Evolutionary conservation across 2,329 filamentous ascomycete species (phyloP).

Genomic region (Diaporthe longicolla): DNA sequence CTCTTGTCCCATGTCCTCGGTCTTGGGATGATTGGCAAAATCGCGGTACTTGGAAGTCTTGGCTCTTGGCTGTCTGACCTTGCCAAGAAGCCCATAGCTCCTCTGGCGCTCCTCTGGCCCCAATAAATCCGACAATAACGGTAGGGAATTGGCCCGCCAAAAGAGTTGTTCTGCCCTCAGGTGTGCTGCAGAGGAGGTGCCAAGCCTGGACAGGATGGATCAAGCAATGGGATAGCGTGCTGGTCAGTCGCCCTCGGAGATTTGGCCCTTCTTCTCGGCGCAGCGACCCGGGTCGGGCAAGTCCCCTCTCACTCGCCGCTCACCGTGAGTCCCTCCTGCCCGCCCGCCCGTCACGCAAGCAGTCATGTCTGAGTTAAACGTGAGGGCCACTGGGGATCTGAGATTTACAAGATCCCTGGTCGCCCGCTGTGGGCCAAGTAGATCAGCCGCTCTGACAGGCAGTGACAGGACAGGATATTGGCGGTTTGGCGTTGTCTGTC

Average conservation of each 20-base stretch:
- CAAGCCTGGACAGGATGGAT: slow-evolving; percentile 28
- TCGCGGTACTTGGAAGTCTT: slow-evolving; percentile 30
- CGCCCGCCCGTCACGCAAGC: background rate
- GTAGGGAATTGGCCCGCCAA: slow-evolving; percentile 20
- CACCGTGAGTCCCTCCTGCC: background rate
- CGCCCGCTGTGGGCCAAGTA: slow-evolving; percentile 24
- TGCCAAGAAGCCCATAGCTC: slow-evolving; percentile 36
- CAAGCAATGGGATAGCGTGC: slow-evolving; percentile 22
- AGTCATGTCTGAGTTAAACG: slow-evolving; percentile 5
- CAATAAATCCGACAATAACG: slow-evolving; percentile 27
- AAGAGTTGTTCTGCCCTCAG: background rate
- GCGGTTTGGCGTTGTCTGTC: background rate
- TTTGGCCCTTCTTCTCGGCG: slow-evolving; percentile 15
- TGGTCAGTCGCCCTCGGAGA: slow-evolving; percentile 33
- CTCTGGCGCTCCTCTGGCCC: slow-evolving; percentile 31
- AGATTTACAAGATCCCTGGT: slow-evolving; percentile 17
- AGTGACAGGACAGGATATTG: slow-evolving; percentile 4
- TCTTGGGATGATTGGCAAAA: slow-evolving; percentile 16
- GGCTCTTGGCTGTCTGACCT: slow-evolving; percentile 40
- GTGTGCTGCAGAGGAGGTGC: slow-evolving; percentile 1
- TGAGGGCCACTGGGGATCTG: slow-evolving; percentile 16
- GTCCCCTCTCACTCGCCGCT: slow-evolving; percentile 10
- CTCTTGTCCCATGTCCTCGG: background rate
- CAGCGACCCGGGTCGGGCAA: slow-evolving; percentile 16
- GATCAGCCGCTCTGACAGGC: slow-evolving; percentile 28